Conservation (phyloP, 768 basidiomycete genomes). For the Boletus patriciae region DNA sequence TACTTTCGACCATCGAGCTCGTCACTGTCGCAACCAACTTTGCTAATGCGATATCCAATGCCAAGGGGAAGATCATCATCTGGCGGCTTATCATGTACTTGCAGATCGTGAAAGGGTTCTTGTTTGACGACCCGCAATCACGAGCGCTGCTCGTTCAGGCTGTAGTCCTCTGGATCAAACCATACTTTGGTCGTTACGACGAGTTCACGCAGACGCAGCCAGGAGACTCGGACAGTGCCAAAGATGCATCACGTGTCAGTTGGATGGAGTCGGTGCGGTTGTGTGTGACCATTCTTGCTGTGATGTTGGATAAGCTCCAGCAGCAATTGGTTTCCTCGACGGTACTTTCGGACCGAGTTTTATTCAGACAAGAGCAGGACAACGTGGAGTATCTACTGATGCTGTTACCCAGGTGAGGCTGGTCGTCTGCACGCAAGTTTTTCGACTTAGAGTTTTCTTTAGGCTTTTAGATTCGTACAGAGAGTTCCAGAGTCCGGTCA, state of each 20-base stretch:
- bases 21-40: constrained; percentile 86
- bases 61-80: constrained; percentile 84
- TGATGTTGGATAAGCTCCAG: constrained; percentile 89
- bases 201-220: constrained; percentile 66
- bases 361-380: constrained; percentile 80
- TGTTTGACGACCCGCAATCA: constrained; percentile 81
- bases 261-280: constrained; percentile 93
- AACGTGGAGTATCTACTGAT: constrained; percentile 86
- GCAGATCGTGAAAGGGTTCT: constrained; percentile 83
- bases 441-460: constrained; percentile 7
- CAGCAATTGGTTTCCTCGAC: constrained; percentile 70
- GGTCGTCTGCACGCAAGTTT: neutral
- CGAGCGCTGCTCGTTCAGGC: constrained; percentile 81
- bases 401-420: constrained; percentile 75
- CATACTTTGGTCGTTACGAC: constrained; percentile 90
- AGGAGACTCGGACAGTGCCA: constrained; percentile 62
- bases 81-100: constrained; percentile 95
- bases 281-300: constrained; percentile 83
- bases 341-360: constrained; percentile 57
- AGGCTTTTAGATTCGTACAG: constrained; percentile 87
- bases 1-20: constrained; percentile 79
- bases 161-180: constrained; percentile 92
- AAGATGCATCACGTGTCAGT: constrained; percentile 73
- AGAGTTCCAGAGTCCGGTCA: constrained; percentile 72
- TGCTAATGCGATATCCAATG: constrained; percentile 73